phyloP scores from a whole-genome alignment of 257 asterid species.

The Gentiana macrophylla region DNA sequence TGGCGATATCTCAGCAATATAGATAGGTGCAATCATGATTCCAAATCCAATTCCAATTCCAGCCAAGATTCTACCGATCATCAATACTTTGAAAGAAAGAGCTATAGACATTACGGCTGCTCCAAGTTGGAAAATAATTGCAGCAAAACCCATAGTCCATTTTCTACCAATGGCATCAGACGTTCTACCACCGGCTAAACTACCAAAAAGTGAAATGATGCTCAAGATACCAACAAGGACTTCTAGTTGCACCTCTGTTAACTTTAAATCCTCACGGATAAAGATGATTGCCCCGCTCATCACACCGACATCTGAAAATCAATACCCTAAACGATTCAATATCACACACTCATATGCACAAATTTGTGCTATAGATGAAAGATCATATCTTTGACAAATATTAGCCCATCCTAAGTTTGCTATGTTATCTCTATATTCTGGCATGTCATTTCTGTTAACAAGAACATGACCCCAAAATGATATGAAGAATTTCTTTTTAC shows the following conservation, averaged over 20 bases:
- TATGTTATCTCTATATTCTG: no score
- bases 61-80: conserved; percentile 74
- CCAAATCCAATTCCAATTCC: conserved; percentile 91
- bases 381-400: no score
- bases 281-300: conserved; percentile 93
- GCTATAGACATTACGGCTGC: conserved; percentile 74
- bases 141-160: conserved; percentile 94
- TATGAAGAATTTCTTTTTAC: no score
- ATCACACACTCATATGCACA: no score
- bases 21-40: conserved; percentile 86
- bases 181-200: conserved; percentile 74
- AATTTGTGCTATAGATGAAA: no score
- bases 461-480: no score
- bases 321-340: no score
- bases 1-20: conserved; percentile 93
- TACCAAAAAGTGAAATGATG: conserved; percentile 72
- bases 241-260: conserved; percentile 76
- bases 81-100: conserved; percentile 53
- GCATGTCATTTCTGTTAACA: no score
- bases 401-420: no score
- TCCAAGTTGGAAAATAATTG: conserved; percentile 65
- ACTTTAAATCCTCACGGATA: conserved; percentile 65
- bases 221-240: conserved; percentile 71
- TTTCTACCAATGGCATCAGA: conserved; percentile 83
- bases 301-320: conserved; percentile 78